Evolutionary conservation across 106 monocot genomes (phyloP).

Genomic region (Platanthera zijinensis): DNA sequence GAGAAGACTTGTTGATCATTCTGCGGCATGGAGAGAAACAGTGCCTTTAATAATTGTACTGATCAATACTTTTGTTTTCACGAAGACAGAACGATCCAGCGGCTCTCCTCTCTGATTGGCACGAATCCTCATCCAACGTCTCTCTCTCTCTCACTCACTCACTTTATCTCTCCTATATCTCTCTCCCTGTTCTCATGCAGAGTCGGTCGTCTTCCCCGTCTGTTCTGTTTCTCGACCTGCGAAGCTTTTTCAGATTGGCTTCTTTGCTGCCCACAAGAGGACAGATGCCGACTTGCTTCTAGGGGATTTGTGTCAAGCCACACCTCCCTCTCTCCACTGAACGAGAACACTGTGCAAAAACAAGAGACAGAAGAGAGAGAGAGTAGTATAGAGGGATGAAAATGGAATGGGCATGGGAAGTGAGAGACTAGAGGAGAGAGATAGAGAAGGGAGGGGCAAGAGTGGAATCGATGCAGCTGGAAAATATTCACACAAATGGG

Average conservation of each 20-base stretch:
- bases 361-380: neutral
- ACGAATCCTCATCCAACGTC: conserved; percentile 18
- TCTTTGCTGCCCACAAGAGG: neutral
- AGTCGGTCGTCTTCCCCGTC: neutral
- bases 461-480: conserved; percentile 4
- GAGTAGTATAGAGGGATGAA: neutral
- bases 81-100: neutral
- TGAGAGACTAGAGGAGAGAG: neutral
- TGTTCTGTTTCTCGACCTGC: neutral
- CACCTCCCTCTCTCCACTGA: neutral
- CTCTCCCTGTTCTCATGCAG: neutral
- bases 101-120: conserved; percentile 13
- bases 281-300: neutral
- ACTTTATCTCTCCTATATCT: neutral
- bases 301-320: conserved; percentile 5
- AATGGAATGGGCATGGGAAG: too few species aligned
- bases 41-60: conserved; percentile 16
- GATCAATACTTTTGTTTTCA: conserved; percentile 1
- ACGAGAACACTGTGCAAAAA: too few species aligned
- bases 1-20: neutral
- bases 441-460: neutral
- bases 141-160: neutral
- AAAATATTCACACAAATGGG: conserved; percentile 7
- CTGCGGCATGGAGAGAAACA: neutral
- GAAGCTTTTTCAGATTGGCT: conserved; percentile 7